Conservation (phyloP, 805 yeast genomes). For the Cyberlindnera xylosilytica region DNA sequence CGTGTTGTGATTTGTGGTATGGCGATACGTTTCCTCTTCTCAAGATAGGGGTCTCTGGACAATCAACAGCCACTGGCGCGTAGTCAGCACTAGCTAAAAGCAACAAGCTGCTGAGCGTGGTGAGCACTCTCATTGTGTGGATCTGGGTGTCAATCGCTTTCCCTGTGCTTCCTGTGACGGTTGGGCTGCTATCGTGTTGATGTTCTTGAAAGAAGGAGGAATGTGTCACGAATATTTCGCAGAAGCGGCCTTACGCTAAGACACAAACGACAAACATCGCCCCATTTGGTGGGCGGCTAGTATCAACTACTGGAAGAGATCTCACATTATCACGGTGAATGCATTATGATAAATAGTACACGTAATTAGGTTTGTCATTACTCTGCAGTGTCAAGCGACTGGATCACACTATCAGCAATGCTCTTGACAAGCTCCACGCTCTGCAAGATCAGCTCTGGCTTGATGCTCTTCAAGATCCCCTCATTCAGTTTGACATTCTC, state of each 20-base stretch:
- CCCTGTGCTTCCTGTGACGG: too few relatives aligned
- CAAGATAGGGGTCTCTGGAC: slow-evolving; percentile 26
- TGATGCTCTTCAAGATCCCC: slow-evolving; percentile 51
- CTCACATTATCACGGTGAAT: too few relatives aligned
- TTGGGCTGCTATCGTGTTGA: too few relatives aligned
- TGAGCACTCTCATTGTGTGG: not conserved
- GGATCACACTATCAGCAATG: slow-evolving; percentile 60
- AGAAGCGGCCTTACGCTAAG: too few relatives aligned
- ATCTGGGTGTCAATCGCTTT: too few relatives aligned
- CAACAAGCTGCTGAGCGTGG: not conserved
- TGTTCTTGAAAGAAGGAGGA: too few relatives aligned
- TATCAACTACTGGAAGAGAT: too few relatives aligned
- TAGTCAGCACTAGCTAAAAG: slow-evolving; percentile 13
- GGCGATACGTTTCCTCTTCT: slow-evolving; percentile 17
- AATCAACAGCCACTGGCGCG: slow-evolving; percentile 26
- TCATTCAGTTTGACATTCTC: slow-evolving; percentile 62
- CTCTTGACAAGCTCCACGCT: slow-evolving; percentile 56
- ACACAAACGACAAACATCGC: too few relatives aligned
- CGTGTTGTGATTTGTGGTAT: slow-evolving; percentile 5
- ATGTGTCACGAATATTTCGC: too few relatives aligned
- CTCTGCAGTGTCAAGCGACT: slow-evolving; percentile 22
- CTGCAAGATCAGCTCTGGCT: slow-evolving; percentile 42
- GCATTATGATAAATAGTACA: too few relatives aligned
- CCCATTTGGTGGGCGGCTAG: too few relatives aligned
- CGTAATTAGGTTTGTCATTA: not conserved